A percentile compares a stretch with the other conserved stretches of the same genome.
Evolutionary conservation across 257 asterid species (phyloP).

Genomic region (Asclepias syriaca): DNA sequence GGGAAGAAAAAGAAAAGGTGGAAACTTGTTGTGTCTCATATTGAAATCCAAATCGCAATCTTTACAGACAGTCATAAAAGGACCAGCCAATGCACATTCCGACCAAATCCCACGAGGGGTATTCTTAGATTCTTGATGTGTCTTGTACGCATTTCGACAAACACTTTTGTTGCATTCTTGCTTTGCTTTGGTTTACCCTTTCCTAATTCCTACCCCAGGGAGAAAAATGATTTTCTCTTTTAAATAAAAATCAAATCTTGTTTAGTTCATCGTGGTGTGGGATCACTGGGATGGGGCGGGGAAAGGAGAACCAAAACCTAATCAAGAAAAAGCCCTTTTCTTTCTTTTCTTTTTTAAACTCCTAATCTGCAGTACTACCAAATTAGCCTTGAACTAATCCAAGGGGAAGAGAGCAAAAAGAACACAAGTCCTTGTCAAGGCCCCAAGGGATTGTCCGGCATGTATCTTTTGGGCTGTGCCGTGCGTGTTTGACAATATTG

Average conservation of each 20-base stretch:
- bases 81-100: conserved; percentile 22
- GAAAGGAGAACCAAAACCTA: no score
- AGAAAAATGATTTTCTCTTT: not conserved
- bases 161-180: not conserved
- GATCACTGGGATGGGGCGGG: no score
- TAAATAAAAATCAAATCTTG: conserved; percentile 3
- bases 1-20: conserved; percentile 12
- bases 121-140: not conserved
- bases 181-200: not conserved
- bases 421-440: conserved; percentile 27
- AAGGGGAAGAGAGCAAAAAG: conserved; percentile 12
- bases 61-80: conserved; percentile 20
- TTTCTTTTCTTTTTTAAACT: no score
- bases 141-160: not conserved
- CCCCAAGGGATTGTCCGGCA: conserved; percentile 14
- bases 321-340: not conserved
- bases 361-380: no score
- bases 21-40: conserved; percentile 30
- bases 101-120: not conserved
- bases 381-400: no score
- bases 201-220: not conserved
- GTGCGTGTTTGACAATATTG: conserved; percentile 12
- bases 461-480: not conserved
- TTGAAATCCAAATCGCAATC: conserved; percentile 39
- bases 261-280: not conserved